A percentile compares a stretch with the other conserved stretches of the same genome.
Evolutionary conservation across 2,329 filamentous ascomycete genomes (phyloP).

Genomic region (Exophiala oligosperma): DNA sequence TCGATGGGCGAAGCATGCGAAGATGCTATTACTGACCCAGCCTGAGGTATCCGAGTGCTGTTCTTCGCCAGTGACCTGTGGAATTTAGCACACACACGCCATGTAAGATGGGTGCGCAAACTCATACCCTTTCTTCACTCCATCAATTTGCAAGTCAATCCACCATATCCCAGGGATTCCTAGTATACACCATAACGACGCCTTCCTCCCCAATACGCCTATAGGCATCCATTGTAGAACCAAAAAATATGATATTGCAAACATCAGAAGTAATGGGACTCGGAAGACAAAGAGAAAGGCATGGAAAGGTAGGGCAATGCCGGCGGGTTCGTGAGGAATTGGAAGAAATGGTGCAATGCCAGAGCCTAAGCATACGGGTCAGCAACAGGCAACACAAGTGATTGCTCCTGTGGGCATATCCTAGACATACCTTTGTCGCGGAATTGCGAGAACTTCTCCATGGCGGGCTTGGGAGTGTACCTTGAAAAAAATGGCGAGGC

Average conservation of each 20-base stretch:
- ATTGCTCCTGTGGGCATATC: too few relatives aligned
- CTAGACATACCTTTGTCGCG: slow-evolving; percentile 72
- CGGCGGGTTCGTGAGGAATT: slow-evolving; percentile 64
- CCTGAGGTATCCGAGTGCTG: slow-evolving; percentile 71
- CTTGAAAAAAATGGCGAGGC: background rate
- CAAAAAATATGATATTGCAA: slow-evolving; percentile 71
- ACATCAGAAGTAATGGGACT: slow-evolving; percentile 71
- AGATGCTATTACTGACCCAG: slow-evolving; percentile 79
- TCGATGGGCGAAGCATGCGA: slow-evolving; percentile 93
- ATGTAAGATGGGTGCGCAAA: background rate
- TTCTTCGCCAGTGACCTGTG: slow-evolving; percentile 68
- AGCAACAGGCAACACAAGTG: background rate
- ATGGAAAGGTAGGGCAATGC: slow-evolving; percentile 64
- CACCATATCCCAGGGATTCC: slow-evolving; percentile 94
- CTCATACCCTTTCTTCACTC: slow-evolving; percentile 80
- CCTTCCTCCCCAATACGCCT: slow-evolving; percentile 70
- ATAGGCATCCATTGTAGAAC: slow-evolving; percentile 80
- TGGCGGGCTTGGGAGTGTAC: slow-evolving; percentile 39
- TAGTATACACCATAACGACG: slow-evolving; percentile 82
- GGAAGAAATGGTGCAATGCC: slow-evolving; percentile 96
- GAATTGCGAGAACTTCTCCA: slow-evolving; percentile 96
- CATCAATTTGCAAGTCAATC: slow-evolving; percentile 97
- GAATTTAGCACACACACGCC: slow-evolving; percentile 15
- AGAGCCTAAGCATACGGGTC: slow-evolving; percentile 63
- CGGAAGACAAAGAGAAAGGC: slow-evolving; percentile 76